phyloP scores from a whole-genome alignment of 2,329 filamentous ascomycete species.

The Microdochium nivale region DNA sequence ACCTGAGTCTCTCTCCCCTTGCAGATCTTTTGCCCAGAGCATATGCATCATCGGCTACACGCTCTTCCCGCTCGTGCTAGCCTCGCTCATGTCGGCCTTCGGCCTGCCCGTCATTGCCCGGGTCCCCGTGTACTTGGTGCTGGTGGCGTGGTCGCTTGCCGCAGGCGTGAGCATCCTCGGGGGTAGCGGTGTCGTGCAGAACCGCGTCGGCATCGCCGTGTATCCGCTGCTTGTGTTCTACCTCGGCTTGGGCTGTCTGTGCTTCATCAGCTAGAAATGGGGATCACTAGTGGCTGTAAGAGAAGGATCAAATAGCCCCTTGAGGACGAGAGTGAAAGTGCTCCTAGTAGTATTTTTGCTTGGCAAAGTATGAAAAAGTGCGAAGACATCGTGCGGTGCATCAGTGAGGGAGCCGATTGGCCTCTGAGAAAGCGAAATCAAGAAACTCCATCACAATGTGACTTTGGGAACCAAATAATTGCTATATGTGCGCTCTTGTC shows the following conservation, averaged over 20 bases:
- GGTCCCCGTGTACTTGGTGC: constrained; percentile 82
- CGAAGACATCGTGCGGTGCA: neutral
- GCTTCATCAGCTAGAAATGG: constrained; percentile 78
- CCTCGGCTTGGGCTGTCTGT: constrained; percentile 82
- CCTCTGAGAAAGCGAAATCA: too few species aligned
- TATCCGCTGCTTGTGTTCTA: constrained; percentile 96
- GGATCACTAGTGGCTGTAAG: too few species aligned
- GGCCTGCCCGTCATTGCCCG: constrained; percentile 70
- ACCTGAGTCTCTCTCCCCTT: too few species aligned
- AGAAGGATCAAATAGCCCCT: too few species aligned
- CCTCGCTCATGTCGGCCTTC: constrained; percentile 78
- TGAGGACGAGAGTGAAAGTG: neutral
- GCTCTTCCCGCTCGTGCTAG: constrained; percentile 91
- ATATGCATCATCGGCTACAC: constrained; percentile 98
- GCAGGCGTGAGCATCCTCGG: constrained; percentile 94
- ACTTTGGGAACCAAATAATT: too few species aligned
- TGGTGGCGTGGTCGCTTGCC: constrained; percentile 87
- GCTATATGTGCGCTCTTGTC: too few species aligned
- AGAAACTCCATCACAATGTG: too few species aligned
- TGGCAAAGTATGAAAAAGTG: neutral
- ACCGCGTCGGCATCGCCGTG: constrained; percentile 86
- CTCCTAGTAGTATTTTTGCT: neutral
- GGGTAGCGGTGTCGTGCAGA: constrained; percentile 91
- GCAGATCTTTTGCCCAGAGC: constrained; percentile 92
- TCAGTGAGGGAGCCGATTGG: neutral